Evolutionary conservation across 208 protist species (phyloP), one percentile per base, ranked within the genome.

Genomic region (Eutreptiella sp.): DNA sequence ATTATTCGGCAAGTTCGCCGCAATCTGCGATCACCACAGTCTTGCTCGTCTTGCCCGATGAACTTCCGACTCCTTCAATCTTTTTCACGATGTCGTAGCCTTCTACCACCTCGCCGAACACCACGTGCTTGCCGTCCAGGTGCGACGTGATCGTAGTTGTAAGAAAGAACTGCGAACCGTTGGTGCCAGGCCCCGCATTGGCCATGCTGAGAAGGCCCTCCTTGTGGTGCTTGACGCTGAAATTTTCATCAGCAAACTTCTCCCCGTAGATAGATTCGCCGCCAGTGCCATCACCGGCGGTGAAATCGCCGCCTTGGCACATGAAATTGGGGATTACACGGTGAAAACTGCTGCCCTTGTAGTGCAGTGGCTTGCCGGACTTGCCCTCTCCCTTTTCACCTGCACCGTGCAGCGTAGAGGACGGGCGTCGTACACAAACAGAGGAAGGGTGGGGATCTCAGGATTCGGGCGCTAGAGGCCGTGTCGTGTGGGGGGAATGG

Each of bases 291-390:
- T 96, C 85, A 21, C 75, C 76, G 35, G 67, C 75, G 21, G 88
- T 95, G 75, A 96, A 95, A 72, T 97, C 94, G 55, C 93, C 93
- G 42, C 90, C 94, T 70, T 98, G 94, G 52, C 84, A 71, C 83
- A 92, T 89, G 66, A 92, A 92, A 57, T 81, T 67, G 11, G 81
- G 81, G 53, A 98, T 97, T 24, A 96, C 76, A 46, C 94, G 83
- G 67, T 98, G 94, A 76, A 98, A 97, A 16, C 52, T 75, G 66
- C 63, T 84, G 29, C 90, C 91, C 73, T 98, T 97, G 82, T 81
- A 98, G 64, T 90, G 87, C 7, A 97, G 79, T 21, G 78, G 77
- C 48, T 93, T 93, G 31, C 89, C 88, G 16, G 65, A 81, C 23
- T 74, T 81, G 16, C 85, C 79, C 29, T 81, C 60, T 28, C 85